Evolutionary conservation across 202 grass and related monocot species (phyloP).

Genomic region (Carex sylvatica): DNA sequence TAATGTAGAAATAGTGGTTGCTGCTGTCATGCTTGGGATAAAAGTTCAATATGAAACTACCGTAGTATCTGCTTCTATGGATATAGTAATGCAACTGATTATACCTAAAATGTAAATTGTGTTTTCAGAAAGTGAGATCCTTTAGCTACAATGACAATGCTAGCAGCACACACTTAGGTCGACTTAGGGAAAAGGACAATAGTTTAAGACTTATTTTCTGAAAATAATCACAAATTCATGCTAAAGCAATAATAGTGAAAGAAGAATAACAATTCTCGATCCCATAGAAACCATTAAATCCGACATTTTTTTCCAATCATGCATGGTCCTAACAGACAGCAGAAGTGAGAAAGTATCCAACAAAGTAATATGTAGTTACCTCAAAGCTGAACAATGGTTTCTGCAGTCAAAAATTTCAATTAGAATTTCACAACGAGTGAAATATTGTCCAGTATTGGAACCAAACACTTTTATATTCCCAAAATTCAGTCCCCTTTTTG

Average conservation of each 20-base stretch:
- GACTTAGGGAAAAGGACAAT: neutral
- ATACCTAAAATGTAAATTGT: neutral
- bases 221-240: neutral
- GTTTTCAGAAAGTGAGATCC: conserved; percentile 4
- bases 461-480: conserved; percentile 6
- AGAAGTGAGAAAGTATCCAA: neutral
- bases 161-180: neutral
- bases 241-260: neutral
- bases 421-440: conserved; percentile 9
- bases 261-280: conserved; percentile 10
- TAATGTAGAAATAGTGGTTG: neutral
- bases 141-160: neutral
- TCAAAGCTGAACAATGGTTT: neutral
- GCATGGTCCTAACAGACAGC: neutral
- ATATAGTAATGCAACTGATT: neutral
- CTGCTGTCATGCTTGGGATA: neutral
- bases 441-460: conserved; percentile 3
- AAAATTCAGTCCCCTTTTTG: neutral
- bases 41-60: neutral
- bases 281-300: neutral
- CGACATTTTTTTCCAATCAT: neutral
- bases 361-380: neutral
- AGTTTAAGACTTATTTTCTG: neutral
- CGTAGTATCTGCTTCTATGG: neutral
- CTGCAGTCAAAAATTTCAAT: neutral